Evolutionary conservation across 169 alveolate genomes (phyloP).

Genomic region (Fabrea salina): DNA sequence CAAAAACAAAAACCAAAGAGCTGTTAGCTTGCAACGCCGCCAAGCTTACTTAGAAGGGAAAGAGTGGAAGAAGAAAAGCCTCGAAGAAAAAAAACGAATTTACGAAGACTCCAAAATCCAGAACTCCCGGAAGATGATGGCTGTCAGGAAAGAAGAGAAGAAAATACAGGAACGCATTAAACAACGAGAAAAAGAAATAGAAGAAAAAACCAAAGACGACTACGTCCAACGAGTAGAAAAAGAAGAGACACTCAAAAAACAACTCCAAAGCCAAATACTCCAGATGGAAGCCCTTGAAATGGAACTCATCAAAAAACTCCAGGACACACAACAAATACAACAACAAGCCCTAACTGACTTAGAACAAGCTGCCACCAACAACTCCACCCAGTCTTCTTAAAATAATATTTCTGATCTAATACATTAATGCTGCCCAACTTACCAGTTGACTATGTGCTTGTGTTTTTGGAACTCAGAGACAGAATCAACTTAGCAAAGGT

Average conservation of each 20-base stretch:
- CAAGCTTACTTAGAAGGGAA: not conserved
- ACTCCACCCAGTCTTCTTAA: too few relatives aligned
- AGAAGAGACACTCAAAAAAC: constrained; percentile 38
- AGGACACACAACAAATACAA: constrained; percentile 45
- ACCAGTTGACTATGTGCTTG: too few relatives aligned
- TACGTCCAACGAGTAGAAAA: constrained; percentile 29
- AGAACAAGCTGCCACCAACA: too few relatives aligned
- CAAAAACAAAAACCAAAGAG: not conserved
- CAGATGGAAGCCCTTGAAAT: constrained; percentile 57
- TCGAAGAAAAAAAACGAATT: not conserved
- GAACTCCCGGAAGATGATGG: not conserved
- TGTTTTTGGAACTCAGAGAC: too few relatives aligned
- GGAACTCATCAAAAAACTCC: constrained; percentile 57
- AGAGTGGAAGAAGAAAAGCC: not conserved
- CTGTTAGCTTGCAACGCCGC: not conserved
- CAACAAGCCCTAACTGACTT: constrained; percentile 47
- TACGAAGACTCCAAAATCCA: not conserved
- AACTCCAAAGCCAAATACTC: constrained; percentile 39
- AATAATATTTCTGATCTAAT: too few relatives aligned
- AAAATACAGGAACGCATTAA: not conserved
- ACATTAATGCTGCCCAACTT: too few relatives aligned
- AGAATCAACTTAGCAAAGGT: too few relatives aligned
- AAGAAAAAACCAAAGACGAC: not conserved
- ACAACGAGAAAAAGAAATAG: not conserved
- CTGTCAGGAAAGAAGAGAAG: not conserved